Conservation (phyloP, 257 asterid genomes). For the Eustoma russellianum region DNA sequence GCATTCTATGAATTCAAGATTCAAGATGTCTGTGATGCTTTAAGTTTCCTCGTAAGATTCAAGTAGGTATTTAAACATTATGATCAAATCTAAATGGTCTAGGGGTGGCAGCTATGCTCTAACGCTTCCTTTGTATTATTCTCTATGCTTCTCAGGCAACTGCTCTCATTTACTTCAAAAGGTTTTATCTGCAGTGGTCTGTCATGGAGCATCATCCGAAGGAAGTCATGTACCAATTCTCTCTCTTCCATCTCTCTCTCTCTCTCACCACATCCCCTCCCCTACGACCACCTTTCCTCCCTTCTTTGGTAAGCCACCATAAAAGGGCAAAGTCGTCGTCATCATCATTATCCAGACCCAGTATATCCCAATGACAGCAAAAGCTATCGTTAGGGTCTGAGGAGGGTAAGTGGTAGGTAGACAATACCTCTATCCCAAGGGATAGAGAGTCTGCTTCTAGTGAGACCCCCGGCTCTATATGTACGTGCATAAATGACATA, state of each 20-base stretch:
- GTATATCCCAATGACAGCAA: too few species aligned
- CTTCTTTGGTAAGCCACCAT: too few species aligned
- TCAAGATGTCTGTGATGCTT: constrained; percentile 97
- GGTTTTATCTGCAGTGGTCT: constrained; percentile 95
- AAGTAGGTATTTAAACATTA: constrained; percentile 34
- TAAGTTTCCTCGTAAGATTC: constrained; percentile 93
- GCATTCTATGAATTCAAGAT: constrained; percentile 92
- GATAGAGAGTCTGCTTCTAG: too few species aligned
- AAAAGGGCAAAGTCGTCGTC: too few species aligned
- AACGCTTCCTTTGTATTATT: constrained; percentile 13
- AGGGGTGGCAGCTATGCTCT: constrained; percentile 4
- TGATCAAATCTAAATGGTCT: constrained; percentile 6
- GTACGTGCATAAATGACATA: too few species aligned
- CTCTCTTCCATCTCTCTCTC: neutral
- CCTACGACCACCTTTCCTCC: neutral
- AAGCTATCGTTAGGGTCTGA: too few species aligned
- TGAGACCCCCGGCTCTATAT: too few species aligned
- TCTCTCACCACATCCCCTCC: too few species aligned
- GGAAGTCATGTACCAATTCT: constrained; percentile 63
- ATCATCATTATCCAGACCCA: too few species aligned
- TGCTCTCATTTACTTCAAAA: constrained; percentile 87
- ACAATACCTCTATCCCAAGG: too few species aligned
- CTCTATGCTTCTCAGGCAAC: constrained; percentile 62
- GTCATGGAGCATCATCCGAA: constrained; percentile 99
- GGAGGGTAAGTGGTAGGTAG: too few species aligned